These are phyloP conservation scores for Vitis hybrid DNA, from an alignment of 177 flowering plant species.

Conservation along the genomic window DNA sequence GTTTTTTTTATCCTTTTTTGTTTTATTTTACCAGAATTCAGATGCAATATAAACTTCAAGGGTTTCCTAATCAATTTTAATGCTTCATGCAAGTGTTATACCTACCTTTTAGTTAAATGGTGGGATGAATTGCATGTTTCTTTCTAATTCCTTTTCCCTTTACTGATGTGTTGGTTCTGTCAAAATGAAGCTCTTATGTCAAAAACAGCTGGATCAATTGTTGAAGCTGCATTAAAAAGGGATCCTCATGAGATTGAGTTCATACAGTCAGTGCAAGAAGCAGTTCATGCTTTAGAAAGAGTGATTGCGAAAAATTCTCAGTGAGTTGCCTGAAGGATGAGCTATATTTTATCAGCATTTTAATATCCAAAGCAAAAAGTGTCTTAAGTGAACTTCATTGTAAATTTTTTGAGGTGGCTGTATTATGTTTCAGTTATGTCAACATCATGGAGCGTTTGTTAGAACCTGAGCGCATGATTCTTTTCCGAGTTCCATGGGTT, in stretches of 20 bases:
- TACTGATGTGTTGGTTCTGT: slow-evolving; percentile 11
- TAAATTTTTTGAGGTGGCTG: slow-evolving; percentile 11
- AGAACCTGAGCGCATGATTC: slow-evolving; percentile 90
- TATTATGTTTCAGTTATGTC: slow-evolving; percentile 64
- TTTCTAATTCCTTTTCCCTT: not conserved
- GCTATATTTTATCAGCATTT: slow-evolving; percentile 1
- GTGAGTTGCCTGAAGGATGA: slow-evolving; percentile 48
- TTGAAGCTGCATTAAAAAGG: slow-evolving; percentile 91
- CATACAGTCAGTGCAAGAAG: slow-evolving; percentile 92
- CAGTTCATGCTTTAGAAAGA: slow-evolving; percentile 87
- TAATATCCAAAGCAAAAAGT: not conserved
- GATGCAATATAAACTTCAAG: not conserved
- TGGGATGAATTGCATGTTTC: not conserved
- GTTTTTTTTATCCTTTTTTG: not conserved
- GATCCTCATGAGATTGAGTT: slow-evolving; percentile 96
- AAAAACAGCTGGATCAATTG: slow-evolving; percentile 90
- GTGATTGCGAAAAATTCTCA: slow-evolving; percentile 91
- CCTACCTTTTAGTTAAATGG: not conserved
- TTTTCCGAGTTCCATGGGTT: slow-evolving; percentile 97
- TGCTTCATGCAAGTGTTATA: not conserved
- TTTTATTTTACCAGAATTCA: too few relatives aligned
- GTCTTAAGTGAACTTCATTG: not conserved
- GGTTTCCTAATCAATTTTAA: not conserved
- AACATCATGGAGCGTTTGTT: slow-evolving; percentile 90
- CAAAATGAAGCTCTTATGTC: slow-evolving; percentile 78